These are phyloP conservation scores for Suhomyces pyralidae DNA, from an alignment of 805 yeast genomes.

Conservation along the genomic window DNA sequence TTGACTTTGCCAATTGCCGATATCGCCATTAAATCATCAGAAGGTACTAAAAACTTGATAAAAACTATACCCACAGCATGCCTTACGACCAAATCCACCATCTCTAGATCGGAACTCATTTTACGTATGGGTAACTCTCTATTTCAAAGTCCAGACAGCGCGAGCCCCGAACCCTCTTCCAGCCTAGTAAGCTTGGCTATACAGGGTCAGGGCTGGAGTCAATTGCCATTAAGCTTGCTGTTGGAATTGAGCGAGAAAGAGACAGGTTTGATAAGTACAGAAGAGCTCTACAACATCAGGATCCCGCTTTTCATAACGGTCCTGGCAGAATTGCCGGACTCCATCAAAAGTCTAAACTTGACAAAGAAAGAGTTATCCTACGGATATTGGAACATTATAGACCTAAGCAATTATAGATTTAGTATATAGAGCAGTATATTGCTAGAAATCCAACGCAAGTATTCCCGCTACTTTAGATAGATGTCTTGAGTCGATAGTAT, in stretches of 20 bases:
- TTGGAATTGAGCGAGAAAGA: slow-evolving; percentile 3
- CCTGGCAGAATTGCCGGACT: slow-evolving; percentile 22
- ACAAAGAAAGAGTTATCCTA: slow-evolving; percentile 16
- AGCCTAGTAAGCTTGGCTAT: slow-evolving; percentile 16
- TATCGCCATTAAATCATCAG: slow-evolving; percentile 17
- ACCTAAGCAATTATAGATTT: slow-evolving; percentile 8
- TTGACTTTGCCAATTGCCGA: slow-evolving; percentile 26
- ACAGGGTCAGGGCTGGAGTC: slow-evolving; percentile 33
- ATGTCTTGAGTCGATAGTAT: slow-evolving; percentile 52
- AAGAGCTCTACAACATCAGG: slow-evolving; percentile 5
- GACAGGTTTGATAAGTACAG: neutral
- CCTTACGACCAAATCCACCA: slow-evolving; percentile 26
- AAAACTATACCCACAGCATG: slow-evolving; percentile 35
- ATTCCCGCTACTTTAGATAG: slow-evolving; percentile 55
- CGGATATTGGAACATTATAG: slow-evolving; percentile 26
- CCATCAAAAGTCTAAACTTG: slow-evolving; percentile 13
- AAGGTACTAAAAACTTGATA: slow-evolving; percentile 20
- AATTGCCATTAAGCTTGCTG: slow-evolving; percentile 26
- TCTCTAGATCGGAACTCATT: slow-evolving; percentile 30
- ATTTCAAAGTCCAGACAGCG: neutral
- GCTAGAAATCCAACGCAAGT: slow-evolving; percentile 52
- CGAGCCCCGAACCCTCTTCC: slow-evolving; percentile 3
- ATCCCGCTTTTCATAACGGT: slow-evolving; percentile 32
- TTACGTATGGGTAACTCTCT: slow-evolving; percentile 19
- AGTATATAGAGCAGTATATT: neutral